These are phyloP conservation scores for Pterocarpus macrocarpus DNA, from an alignment of 306 rosid genomes.

Conservation along the genomic window DNA sequence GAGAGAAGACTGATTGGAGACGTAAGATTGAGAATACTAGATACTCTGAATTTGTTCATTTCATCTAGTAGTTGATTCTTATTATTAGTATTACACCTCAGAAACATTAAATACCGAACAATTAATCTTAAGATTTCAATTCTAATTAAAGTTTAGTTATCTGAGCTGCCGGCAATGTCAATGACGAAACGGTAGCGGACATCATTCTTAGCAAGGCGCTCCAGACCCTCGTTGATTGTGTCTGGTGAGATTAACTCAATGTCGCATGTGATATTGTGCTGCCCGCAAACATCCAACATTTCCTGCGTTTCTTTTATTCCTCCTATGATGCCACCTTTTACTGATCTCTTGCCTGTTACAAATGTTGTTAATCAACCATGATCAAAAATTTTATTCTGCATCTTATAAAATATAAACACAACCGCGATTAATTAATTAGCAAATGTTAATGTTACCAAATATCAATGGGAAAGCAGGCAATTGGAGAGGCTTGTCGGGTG, in stretches of 20 bases:
- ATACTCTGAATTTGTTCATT: too few relatives aligned
- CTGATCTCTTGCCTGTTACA: slow-evolving; percentile 64
- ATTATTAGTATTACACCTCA: too few relatives aligned
- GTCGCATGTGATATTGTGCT: slow-evolving; percentile 70
- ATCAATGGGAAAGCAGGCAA: slow-evolving; percentile 73
- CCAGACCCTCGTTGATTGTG: slow-evolving; percentile 60
- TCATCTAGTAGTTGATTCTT: too few relatives aligned
- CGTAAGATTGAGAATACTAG: too few relatives aligned
- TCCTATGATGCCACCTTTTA: slow-evolving; percentile 84
- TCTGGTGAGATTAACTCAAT: slow-evolving; percentile 62
- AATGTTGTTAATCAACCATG: not conserved
- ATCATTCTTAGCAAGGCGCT: slow-evolving; percentile 63
- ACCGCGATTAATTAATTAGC: not conserved
- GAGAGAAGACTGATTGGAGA: too few relatives aligned
- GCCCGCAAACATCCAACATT: slow-evolving; percentile 73
- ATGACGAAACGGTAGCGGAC: slow-evolving; percentile 79
- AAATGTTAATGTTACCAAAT: slow-evolving; percentile 58
- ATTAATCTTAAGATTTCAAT: too few relatives aligned
- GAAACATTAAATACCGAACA: too few relatives aligned
- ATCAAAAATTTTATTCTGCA: not conserved
- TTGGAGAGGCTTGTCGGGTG: slow-evolving; percentile 70
- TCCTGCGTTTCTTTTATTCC: slow-evolving; percentile 75
- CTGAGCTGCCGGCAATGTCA: slow-evolving; percentile 56
- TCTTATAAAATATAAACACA: not conserved
- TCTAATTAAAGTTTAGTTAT: not conserved